These are phyloP conservation scores for Diaporthe amygdali DNA, from an alignment of 2,329 filamentous ascomycete genomes.

Conservation along the genomic window DNA sequence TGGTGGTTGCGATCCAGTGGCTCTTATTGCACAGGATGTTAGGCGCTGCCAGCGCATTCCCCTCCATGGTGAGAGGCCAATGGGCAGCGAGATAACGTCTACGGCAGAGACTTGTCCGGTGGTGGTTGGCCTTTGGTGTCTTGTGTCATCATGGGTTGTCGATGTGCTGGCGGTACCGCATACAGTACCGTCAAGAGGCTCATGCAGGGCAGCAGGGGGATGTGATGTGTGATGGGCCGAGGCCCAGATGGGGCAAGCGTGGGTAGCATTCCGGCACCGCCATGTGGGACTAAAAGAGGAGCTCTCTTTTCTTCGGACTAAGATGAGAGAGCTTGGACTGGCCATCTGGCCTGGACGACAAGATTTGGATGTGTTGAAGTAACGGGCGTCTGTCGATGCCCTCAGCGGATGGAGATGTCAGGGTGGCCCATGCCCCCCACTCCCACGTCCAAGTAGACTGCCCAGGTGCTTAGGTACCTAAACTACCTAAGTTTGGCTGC, in stretches of 20 bases:
- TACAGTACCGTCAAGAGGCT: background rate
- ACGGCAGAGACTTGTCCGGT: background rate
- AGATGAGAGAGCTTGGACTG: background rate
- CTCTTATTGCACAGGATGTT: background rate
- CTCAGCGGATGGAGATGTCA: background rate
- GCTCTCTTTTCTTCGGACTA: background rate
- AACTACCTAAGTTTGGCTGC: background rate
- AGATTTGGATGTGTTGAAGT: background rate
- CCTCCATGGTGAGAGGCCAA: slow-evolving; percentile 4
- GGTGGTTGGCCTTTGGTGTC: background rate
- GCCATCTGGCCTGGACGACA: background rate
- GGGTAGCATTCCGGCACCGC: slow-evolving; percentile 4
- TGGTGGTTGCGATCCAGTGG: slow-evolving; percentile 1
- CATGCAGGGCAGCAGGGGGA: slow-evolving; percentile 9
- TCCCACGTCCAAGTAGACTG: no score
- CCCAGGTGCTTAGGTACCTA: background rate
- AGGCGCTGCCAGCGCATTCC: slow-evolving; percentile 24
- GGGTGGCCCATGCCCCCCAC: background rate
- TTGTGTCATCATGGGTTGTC: background rate
- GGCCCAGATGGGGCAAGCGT: slow-evolving; percentile 7
- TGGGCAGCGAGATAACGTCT: background rate
- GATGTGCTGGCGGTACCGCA: slow-evolving; percentile 18
- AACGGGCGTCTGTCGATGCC: background rate
- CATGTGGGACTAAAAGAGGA: slow-evolving; percentile 5
- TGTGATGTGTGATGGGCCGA: slow-evolving; percentile 3